Percentiles rank a stretch among this genome's conserved stretches.
phyloP scores from a whole-genome alignment of 2,329 filamentous ascomycete genomes.

The Trichoderma afroharzianum region DNA sequence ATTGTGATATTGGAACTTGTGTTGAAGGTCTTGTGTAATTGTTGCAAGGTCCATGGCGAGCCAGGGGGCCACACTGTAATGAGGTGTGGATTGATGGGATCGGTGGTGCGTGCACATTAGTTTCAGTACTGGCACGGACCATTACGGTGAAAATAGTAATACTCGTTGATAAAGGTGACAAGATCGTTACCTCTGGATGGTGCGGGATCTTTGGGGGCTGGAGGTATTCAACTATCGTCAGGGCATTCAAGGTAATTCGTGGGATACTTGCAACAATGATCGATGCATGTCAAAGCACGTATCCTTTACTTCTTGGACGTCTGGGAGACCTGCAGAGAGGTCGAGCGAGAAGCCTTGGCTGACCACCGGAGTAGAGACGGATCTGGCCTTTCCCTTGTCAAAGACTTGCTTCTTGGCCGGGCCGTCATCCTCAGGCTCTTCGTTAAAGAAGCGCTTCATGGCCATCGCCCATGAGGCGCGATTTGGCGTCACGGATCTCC shows the following conservation, averaged over 20 bases:
- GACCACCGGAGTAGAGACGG: background rate
- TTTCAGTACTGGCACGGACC: background rate
- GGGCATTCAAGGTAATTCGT: background rate
- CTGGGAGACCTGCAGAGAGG: background rate
- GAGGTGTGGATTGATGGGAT: background rate
- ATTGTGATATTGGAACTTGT: background rate
- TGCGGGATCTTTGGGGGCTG: too few relatives aligned
- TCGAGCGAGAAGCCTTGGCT: background rate
- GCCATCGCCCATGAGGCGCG: background rate
- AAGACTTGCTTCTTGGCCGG: slow-evolving; percentile 2
- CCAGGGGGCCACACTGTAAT: background rate
- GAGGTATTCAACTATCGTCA: too few relatives aligned
- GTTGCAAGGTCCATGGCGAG: background rate
- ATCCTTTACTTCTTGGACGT: background rate
- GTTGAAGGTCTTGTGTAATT: background rate
- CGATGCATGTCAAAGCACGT: background rate
- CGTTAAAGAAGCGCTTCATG: background rate
- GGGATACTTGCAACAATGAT: background rate
- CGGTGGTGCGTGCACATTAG: background rate
- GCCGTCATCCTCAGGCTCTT: background rate
- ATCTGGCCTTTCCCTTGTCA: background rate
- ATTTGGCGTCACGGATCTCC: slow-evolving; percentile 7
- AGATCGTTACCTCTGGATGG: too few relatives aligned
- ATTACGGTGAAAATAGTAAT: background rate
- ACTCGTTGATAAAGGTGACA: too few relatives aligned